phyloP scores from a whole-genome alignment of 2,329 filamentous ascomycete genomes.

The Curvularia hawaiiensis region DNA sequence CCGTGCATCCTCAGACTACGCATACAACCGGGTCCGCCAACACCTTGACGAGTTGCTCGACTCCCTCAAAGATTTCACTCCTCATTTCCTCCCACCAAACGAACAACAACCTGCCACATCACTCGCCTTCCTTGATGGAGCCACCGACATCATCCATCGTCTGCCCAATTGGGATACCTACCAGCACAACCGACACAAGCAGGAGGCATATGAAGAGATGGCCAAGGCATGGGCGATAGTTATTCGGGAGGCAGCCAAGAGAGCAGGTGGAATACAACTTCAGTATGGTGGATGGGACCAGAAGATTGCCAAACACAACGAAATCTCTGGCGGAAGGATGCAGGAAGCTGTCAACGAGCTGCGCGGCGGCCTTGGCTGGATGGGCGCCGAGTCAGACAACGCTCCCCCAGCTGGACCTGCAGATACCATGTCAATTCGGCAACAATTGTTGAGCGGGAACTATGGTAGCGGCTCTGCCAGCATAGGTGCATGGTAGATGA shows the following conservation, averaged over 20 bases:
- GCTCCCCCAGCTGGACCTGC: slow-evolving; percentile 28
- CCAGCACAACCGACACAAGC: slow-evolving; percentile 88
- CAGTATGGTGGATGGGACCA: slow-evolving; percentile 94
- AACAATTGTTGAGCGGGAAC: slow-evolving; percentile 61
- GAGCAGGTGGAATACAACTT: slow-evolving; percentile 85
- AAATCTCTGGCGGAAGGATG: slow-evolving; percentile 81
- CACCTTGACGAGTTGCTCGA: slow-evolving; percentile 81
- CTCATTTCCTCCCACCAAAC: slow-evolving; percentile 90
- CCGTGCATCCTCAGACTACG: slow-evolving; percentile 85
- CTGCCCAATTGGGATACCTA: slow-evolving; percentile 91
- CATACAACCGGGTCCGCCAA: slow-evolving; percentile 90
- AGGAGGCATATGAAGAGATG: slow-evolving; percentile 95
- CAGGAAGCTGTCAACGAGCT: slow-evolving; percentile 80
- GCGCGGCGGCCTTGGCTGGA: slow-evolving; percentile 77
- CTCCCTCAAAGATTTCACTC: slow-evolving; percentile 90
- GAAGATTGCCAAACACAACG: slow-evolving; percentile 83
- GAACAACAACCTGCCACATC: slow-evolving; percentile 84
- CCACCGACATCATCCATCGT: slow-evolving; percentile 86
- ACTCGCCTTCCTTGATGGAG: slow-evolving; percentile 85
- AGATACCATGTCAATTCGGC: slow-evolving; percentile 45
- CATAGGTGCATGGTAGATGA: slow-evolving; percentile 60
- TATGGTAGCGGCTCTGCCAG: slow-evolving; percentile 61
- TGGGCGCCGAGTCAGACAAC: slow-evolving; percentile 55
- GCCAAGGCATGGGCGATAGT: slow-evolving; percentile 91
- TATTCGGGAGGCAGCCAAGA: slow-evolving; percentile 87